Conservation (phyloP, 192 early-diverging fungal species). For the Coemansia sp. region DNA sequence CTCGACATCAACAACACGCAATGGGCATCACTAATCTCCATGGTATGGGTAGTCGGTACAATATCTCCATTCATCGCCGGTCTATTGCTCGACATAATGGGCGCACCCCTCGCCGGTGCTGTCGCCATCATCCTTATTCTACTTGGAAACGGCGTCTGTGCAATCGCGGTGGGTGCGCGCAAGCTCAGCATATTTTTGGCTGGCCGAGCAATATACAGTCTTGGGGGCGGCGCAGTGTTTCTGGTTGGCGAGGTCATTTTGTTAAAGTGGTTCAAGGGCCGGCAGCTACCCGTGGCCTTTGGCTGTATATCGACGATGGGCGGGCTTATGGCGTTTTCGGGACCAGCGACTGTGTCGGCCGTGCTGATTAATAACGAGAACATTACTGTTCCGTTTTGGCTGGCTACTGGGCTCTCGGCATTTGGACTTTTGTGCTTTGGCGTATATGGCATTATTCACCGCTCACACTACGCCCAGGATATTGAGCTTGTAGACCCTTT, state of each 20-base stretch:
- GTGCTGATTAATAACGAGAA: conserved; percentile 37
- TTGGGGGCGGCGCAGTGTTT: conserved; percentile 50
- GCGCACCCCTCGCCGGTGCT: conserved; percentile 46
- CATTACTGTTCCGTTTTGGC: conserved; percentile 51
- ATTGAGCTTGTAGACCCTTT: conserved; percentile 7
- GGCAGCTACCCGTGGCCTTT: conserved; percentile 48
- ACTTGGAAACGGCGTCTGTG: conserved; percentile 44
- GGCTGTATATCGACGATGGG: conserved; percentile 47
- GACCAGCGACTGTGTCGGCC: conserved; percentile 41
- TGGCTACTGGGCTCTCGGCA: conserved; percentile 57
- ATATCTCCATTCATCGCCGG: conserved; percentile 55
- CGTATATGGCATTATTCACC: conserved; percentile 55
- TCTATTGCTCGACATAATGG: conserved; percentile 55
- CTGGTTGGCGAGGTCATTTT: conserved; percentile 56
- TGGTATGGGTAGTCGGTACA: conserved; percentile 55
- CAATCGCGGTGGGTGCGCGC: conserved; percentile 33
- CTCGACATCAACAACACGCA: conserved; percentile 56
- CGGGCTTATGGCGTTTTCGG: conserved; percentile 47
- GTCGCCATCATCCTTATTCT: conserved; percentile 44
- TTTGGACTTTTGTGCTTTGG: conserved; percentile 54
- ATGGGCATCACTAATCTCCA: conserved; percentile 52
- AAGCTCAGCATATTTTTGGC: conserved; percentile 39
- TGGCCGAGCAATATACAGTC: conserved; percentile 53
- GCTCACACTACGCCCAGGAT: conserved; percentile 41
- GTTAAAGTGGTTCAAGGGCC: conserved; percentile 55